Base-by-base conservation (phyloP, 2,329 filamentous ascomycete genomes). In the Aspergillus eucalypticola region DNA sequence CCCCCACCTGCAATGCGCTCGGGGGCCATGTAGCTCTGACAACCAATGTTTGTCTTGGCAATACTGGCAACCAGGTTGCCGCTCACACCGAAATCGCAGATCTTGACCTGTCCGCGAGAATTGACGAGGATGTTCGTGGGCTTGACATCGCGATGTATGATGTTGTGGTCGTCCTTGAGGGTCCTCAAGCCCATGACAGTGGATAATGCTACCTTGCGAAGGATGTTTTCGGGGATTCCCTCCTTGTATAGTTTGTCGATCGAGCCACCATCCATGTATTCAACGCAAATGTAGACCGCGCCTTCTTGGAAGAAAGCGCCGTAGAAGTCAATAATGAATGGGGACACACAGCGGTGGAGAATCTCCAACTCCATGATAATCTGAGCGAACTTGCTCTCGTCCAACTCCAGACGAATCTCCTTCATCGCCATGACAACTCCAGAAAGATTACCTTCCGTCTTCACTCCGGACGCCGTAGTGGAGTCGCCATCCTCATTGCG, bases 231-330 rank as follows among this genome's bases (percentile, higher is more conserved):
- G 0, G 95, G 92, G 8, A 99, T 89, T 48, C 95, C 95, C 61
- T 93, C 91, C 10, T 85, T 85, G 75, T 99, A 99, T 11, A 99
- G 80, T 76, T 97, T 97, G 82, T 99, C 95, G 72, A 98, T 93
- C 39, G 93, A 98, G 7, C 95, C 95, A 50, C 95, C 95, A 73
- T 99, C 93, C 95, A 99, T 99, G 78, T 92, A 96, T 78, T 99
- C 95, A 75, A 99, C 96, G 78, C 95, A 99, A 76, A 99, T 98
- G 77, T 99, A 99, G 1, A 99, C 95, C 0, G 95, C 95, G 27
- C 95, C 94, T 79, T 99, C 95, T 73, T 99, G 95, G 82, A 97
- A 99, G 75, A 99, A 99, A 5, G 95, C 95, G 0, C 95, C 95
- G 75, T 98, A 99, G 71, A 99, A 99, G 73, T 99, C 94, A 75